Conservation (phyloP, 768 basidiomycete species). For the Leucosporidium creatinivorum region DNA sequence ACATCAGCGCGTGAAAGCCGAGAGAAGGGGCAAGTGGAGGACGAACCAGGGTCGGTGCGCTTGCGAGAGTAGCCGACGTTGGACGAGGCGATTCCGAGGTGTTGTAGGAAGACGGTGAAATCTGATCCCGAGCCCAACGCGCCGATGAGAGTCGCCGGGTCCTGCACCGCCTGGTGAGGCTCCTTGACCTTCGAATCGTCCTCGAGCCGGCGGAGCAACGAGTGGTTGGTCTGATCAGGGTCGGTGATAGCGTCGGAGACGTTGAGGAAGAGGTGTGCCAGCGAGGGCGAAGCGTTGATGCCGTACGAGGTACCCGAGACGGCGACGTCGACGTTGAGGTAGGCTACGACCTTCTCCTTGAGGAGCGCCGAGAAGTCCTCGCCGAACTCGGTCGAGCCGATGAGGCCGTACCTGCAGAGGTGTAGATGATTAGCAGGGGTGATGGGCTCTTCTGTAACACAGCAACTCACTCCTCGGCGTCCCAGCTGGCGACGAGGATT, state of each 20-base stretch:
- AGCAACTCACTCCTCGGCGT: conserved; percentile 52
- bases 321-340: conserved; percentile 65
- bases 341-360: conserved; percentile 68
- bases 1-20: background rate
- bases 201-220: background rate
- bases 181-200: conserved; percentile 28
- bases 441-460: conserved; percentile 31
- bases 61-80: conserved; percentile 40
- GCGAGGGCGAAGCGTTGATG: conserved; percentile 65
- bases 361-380: conserved; percentile 86
- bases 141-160: no score
- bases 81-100: conserved; percentile 53
- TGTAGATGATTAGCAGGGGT: background rate
- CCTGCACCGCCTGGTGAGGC: conserved; percentile 52
- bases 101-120: conserved; percentile 84
- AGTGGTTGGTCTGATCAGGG: conserved; percentile 49
- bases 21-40: conserved; percentile 43
- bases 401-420: conserved; percentile 51
- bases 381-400: conserved; percentile 83
- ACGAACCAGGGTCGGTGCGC: conserved; percentile 41
- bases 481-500: conserved; percentile 67
- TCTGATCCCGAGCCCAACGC: conserved; percentile 45
- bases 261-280: conserved; percentile 64
- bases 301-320: conserved; percentile 51
- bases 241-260: conserved; percentile 67